Conservation (phyloP, 2,329 filamentous ascomycete species). For the Pestalotiopsis sp. region DNA sequence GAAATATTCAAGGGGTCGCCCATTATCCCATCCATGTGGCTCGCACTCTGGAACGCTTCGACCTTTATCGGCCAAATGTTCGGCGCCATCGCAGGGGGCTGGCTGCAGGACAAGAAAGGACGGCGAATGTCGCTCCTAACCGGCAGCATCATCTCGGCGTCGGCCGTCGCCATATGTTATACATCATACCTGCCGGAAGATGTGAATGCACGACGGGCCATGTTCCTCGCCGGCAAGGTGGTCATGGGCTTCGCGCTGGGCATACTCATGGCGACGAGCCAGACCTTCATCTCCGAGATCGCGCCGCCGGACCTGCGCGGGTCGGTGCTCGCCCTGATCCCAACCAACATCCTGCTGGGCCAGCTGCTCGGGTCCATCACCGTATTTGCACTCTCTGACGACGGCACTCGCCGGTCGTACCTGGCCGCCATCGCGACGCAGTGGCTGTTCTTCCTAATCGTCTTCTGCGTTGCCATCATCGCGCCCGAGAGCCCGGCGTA, state of each 20-base stretch:
- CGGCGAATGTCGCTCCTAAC: constrained; percentile 38
- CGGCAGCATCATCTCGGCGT: constrained; percentile 38
- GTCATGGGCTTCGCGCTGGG: constrained; percentile 48
- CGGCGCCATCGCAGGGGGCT: constrained; percentile 31
- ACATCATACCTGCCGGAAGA: constrained; percentile 31
- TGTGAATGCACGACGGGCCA: constrained; percentile 21
- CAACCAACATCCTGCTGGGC: constrained; percentile 50
- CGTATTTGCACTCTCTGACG: constrained; percentile 36
- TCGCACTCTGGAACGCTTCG: constrained; percentile 46
- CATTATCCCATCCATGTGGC: constrained; percentile 45
- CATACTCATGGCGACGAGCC: constrained; percentile 42
- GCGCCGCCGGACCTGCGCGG: constrained; percentile 47
- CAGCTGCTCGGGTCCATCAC: constrained; percentile 48
- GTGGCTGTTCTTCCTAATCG: constrained; percentile 45
- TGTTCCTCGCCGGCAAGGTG: constrained; percentile 49
- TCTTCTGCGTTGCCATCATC: constrained; percentile 43
- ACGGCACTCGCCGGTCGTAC: constrained; percentile 32
- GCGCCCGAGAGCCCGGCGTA: constrained; percentile 56
- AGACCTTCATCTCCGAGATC: constrained; percentile 56
- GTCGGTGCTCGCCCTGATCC: constrained; percentile 50
- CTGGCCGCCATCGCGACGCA: constrained; percentile 44
- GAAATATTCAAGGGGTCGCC: background rate
- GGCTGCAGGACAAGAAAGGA: constrained; percentile 42
- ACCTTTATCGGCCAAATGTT: constrained; percentile 18
- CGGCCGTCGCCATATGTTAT: constrained; percentile 38